phyloP scores from a whole-genome alignment of 805 yeast genomes.

The Saccharomycopsis selenospora region DNA sequence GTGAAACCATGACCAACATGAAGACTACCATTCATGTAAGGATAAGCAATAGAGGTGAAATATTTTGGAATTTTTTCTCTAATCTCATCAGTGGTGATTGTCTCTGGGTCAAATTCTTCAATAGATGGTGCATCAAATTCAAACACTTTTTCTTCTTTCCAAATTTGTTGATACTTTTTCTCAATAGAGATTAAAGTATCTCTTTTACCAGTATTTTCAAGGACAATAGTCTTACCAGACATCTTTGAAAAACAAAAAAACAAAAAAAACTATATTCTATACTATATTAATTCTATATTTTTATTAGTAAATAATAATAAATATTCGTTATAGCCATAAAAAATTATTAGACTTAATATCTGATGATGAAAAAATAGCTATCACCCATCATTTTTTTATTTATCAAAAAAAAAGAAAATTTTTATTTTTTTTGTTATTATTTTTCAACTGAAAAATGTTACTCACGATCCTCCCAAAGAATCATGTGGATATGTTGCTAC shows the following conservation, averaged over 20 bases:
- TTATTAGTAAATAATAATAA: too few species aligned
- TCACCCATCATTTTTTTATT: too few species aligned
- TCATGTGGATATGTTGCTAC: too few species aligned
- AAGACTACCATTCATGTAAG: slow-evolving; percentile 97
- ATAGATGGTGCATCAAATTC: slow-evolving; percentile 82
- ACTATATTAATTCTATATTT: too few species aligned
- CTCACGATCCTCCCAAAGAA: too few species aligned
- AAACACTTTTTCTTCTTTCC: slow-evolving; percentile 83
- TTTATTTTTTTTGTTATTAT: too few species aligned
- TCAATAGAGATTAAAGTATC: slow-evolving; percentile 88
- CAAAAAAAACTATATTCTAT: too few species aligned
- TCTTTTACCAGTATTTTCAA: slow-evolving; percentile 78
- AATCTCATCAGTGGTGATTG: slow-evolving; percentile 57
- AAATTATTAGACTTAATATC: too few species aligned
- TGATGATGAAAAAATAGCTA: too few species aligned
- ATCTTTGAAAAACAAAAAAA: background rate
- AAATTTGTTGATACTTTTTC: slow-evolving; percentile 74
- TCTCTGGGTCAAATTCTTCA: slow-evolving; percentile 51
- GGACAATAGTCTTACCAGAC: slow-evolving; percentile 25
- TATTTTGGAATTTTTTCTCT: slow-evolving; percentile 77
- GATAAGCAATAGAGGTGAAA: slow-evolving; percentile 94
- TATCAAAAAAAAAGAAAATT: too few species aligned
- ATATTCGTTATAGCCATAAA: too few species aligned
- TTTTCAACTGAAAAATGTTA: too few species aligned
- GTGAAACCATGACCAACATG: slow-evolving; percentile 98